Percentiles rank a stretch among this genome's conserved stretches.
Conservation (phyloP, 2,329 filamentous ascomycete species). For the Malbranchea zuffiana region DNA sequence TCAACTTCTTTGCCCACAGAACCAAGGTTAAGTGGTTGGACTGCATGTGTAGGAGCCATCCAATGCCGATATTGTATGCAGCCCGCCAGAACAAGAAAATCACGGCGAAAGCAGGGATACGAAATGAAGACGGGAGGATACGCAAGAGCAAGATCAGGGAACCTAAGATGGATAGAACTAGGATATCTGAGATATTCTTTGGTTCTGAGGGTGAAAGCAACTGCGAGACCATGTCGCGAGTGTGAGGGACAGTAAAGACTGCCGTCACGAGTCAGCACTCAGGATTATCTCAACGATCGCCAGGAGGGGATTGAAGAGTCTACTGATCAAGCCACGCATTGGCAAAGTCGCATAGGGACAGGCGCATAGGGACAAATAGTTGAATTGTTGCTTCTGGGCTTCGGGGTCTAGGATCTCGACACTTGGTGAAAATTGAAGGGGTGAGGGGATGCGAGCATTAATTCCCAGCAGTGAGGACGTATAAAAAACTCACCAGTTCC, state of each 20-base stretch:
- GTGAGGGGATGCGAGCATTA: no score
- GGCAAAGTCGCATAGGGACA: no score
- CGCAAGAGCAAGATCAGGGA: conserved; percentile 65
- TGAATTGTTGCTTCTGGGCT: no score
- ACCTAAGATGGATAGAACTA: conserved; percentile 68
- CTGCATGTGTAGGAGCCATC: conserved; percentile 76
- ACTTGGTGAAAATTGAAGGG: no score
- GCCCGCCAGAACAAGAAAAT: conserved; percentile 88
- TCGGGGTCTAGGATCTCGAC: no score
- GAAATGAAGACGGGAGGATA: conserved; percentile 56
- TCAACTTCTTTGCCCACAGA: conserved; percentile 74
- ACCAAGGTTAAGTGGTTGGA: conserved; percentile 80
- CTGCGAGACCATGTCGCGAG: conserved; percentile 98
- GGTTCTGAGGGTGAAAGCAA: conserved; percentile 87
- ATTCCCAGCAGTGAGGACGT: background rate
- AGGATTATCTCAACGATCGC: no score
- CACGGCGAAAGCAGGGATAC: conserved; percentile 66
- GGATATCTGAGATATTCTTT: conserved; percentile 80
- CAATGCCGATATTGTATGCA: conserved; percentile 89
- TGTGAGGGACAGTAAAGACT: conserved; percentile 94
- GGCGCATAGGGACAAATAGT: no score
- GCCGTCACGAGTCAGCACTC: no score
- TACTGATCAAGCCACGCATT: no score
- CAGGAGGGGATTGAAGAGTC: no score
- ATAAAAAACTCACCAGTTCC: conserved; percentile 61